Percentiles rank a stretch among this genome's conserved stretches.
Evolutionary conservation across 768 basidiomycete species (phyloP).

Genomic region (Podaxis carcinomalis): DNA sequence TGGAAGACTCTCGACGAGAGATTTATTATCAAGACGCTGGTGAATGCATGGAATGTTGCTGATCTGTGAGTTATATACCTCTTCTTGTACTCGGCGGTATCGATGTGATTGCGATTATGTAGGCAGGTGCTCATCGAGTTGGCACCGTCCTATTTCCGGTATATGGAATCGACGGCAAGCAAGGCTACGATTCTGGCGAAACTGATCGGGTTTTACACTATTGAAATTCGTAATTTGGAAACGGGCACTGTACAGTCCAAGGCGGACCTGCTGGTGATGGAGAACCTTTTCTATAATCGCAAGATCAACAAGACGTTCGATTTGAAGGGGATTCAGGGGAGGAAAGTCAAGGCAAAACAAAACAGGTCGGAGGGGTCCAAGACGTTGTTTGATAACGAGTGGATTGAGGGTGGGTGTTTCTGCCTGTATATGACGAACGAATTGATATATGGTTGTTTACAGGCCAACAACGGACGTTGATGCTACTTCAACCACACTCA

Average conservation of each 20-base stretch:
- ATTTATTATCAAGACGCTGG: conserved; percentile 81
- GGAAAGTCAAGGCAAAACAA: conserved; percentile 53
- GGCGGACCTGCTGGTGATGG: conserved; percentile 79
- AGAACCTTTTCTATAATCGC: conserved; percentile 75
- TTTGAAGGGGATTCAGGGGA: conserved; percentile 77
- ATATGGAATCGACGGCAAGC: conserved; percentile 67
- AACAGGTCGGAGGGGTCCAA: conserved; percentile 37
- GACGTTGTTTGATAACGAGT: conserved; percentile 79
- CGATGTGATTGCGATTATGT: background rate
- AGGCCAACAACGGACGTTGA: conserved; percentile 65
- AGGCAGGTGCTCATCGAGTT: conserved; percentile 79
- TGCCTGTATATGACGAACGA: background rate
- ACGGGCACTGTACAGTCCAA: conserved; percentile 60
- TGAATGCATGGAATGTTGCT: conserved; percentile 84
- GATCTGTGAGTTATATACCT: conserved; percentile 56
- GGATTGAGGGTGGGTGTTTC: conserved; percentile 62
- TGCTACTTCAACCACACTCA: conserved; percentile 67
- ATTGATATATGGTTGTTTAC: background rate
- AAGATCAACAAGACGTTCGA: conserved; percentile 71
- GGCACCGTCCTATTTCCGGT: conserved; percentile 74
- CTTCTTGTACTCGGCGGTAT: background rate
- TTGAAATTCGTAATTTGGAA: conserved; percentile 73
- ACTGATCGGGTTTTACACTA: conserved; percentile 76
- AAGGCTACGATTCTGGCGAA: conserved; percentile 72
- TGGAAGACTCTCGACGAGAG: conserved; percentile 78